Conservation (phyloP, 495 filamentous ascomycete species). For the Neurospora terricola region DNA sequence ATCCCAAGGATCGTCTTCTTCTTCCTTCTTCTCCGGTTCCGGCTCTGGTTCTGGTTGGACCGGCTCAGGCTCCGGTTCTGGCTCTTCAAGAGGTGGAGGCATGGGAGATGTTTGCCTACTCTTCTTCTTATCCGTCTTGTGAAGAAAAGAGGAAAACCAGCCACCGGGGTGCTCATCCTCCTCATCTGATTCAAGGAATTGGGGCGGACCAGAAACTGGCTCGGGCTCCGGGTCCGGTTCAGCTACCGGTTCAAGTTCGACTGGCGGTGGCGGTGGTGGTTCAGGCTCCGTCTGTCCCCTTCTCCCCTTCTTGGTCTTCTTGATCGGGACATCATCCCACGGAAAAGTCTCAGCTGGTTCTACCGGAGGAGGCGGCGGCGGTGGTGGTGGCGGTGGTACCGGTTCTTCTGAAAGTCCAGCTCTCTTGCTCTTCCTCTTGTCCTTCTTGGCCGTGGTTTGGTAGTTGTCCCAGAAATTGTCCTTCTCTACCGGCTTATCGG, state of each 20-base stretch:
- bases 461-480: constrained; percentile 9
- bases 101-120: constrained; percentile 9
- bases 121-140: constrained; percentile 22
- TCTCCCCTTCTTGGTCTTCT: constrained; percentile 12
- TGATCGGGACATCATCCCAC: neutral
- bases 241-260: constrained; percentile 15
- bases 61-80: constrained; percentile 9
- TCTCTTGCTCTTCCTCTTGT: constrained; percentile 9
- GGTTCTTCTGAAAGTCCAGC: neutral
- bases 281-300: constrained; percentile 11
- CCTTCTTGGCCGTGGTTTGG: neutral
- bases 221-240: constrained; percentile 17
- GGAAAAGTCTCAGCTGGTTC: neutral
- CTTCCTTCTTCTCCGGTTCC: constrained; percentile 23
- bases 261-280: constrained; percentile 9
- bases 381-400: neutral
- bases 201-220: neutral
- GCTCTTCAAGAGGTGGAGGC: constrained; percentile 1
- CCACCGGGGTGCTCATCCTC: constrained; percentile 2
- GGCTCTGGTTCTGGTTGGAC: constrained; percentile 12
- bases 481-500: constrained; percentile 18
- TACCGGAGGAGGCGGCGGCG: neutral
- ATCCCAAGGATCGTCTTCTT: constrained; percentile 14
- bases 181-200: constrained; percentile 1
- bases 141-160: constrained; percentile 8